Conservation (phyloP, 164 flowering plant species). For the Buxus sempervirens region DNA sequence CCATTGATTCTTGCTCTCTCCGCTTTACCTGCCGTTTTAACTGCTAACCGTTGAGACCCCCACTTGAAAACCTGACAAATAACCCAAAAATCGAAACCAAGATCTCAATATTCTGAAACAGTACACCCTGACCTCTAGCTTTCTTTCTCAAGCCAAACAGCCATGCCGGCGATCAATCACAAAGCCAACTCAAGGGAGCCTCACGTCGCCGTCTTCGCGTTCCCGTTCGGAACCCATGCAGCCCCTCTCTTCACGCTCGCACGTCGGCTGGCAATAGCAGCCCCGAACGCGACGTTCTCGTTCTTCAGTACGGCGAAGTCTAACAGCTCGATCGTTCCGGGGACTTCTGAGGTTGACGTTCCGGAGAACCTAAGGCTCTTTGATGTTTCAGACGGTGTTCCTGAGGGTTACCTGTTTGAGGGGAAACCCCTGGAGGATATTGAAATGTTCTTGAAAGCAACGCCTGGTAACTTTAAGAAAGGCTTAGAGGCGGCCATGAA, state of each 20-base stretch:
- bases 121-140: too few relatives aligned
- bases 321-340: constrained; percentile 20
- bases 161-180: background rate
- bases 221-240: constrained; percentile 57
- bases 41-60: too few relatives aligned
- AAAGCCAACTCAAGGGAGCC: background rate
- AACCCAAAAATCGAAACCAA: too few relatives aligned
- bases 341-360: background rate
- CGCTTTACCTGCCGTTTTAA: too few relatives aligned
- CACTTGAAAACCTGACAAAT: too few relatives aligned
- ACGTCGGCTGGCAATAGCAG: constrained; percentile 28
- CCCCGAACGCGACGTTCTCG: constrained; percentile 43
- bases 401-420: constrained; percentile 25
- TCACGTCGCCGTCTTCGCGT: constrained; percentile 45
- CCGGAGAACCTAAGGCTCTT: constrained; percentile 16
- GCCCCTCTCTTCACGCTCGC: constrained; percentile 37
- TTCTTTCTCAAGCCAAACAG: background rate
- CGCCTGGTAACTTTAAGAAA: constrained; percentile 25
- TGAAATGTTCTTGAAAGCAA: constrained; percentile 36
- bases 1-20: too few relatives aligned
- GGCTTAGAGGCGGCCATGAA: constrained; percentile 27
- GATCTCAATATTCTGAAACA: too few relatives aligned
- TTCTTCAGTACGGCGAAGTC: constrained; percentile 51
- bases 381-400: constrained; percentile 36
- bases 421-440: constrained; percentile 31